phyloP scores from a whole-genome alignment of 176 grass and related monocot species.

The Saccharum spontaneum region DNA sequence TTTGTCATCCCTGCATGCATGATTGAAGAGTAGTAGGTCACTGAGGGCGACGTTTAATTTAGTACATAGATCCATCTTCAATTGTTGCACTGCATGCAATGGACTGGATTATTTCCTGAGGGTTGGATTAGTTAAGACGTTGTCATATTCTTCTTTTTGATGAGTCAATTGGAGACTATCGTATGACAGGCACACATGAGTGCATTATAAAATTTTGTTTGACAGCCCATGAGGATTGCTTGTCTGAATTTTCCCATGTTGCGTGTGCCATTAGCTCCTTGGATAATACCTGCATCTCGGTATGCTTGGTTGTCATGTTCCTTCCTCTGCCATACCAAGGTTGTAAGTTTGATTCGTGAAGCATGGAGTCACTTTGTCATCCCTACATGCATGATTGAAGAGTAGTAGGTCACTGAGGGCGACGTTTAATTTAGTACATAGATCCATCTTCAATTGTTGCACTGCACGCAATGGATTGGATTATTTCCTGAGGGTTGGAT shows the following conservation, averaged over 20 bases:
- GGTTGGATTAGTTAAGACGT: too few relatives aligned
- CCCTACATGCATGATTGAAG: background rate
- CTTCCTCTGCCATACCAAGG: background rate
- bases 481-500: background rate
- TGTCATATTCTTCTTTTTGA: too few relatives aligned
- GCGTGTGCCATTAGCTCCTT: background rate
- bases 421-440: background rate
- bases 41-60: background rate
- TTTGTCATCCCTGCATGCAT: background rate
- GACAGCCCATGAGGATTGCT: conserved; percentile 20
- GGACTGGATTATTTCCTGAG: background rate
- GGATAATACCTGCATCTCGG: background rate
- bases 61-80: conserved; percentile 13
- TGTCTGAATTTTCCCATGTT: background rate
- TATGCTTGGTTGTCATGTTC: background rate
- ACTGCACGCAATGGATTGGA: conserved; percentile 4
- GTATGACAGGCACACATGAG: too few relatives aligned
- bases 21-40: background rate
- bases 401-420: background rate
- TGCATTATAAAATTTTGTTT: too few relatives aligned
- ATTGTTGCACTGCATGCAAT: conserved; percentile 10
- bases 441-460: conserved; percentile 10
- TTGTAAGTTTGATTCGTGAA: background rate
- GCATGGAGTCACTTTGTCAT: background rate
- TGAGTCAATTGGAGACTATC: too few relatives aligned